These are phyloP conservation scores for Cladosporium sp. DNA, from an alignment of 2,329 filamentous ascomycete species.

Conservation along the genomic window DNA sequence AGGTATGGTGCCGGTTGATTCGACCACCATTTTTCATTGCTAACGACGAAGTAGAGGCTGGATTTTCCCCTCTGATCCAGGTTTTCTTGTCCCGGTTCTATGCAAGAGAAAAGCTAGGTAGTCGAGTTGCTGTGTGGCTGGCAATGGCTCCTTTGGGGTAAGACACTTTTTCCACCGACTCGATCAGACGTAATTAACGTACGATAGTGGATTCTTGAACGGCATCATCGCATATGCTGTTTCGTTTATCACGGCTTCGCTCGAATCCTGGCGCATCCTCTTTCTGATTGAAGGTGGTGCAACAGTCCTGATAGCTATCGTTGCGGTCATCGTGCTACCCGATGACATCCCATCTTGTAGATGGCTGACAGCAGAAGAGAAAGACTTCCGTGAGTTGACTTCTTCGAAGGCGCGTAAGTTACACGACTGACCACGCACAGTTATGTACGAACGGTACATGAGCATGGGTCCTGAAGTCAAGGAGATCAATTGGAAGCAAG, in stretches of 20 bases:
- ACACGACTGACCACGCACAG: slow-evolving; percentile 5
- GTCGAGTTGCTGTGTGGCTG: slow-evolving; percentile 12
- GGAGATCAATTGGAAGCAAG: slow-evolving; percentile 15
- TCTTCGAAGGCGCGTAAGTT: not conserved
- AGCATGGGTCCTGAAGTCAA: slow-evolving; percentile 13
- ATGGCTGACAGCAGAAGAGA: slow-evolving; percentile 62
- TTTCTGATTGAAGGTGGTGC: slow-evolving; percentile 56
- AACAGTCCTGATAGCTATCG: slow-evolving; percentile 52
- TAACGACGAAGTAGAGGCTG: slow-evolving; percentile 11
- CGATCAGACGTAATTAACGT: not conserved
- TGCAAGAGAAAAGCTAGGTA: slow-evolving; percentile 13
- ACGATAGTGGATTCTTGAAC: slow-evolving; percentile 11
- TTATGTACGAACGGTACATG: slow-evolving; percentile 14
- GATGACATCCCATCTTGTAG: slow-evolving; percentile 55
- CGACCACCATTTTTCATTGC: not conserved
- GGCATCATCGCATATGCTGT: slow-evolving; percentile 13
- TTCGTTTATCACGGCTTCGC: slow-evolving; percentile 12
- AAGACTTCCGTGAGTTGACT: slow-evolving; percentile 30
- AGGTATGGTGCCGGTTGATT: not conserved
- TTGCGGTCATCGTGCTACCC: slow-evolving; percentile 66
- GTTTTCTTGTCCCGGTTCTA: slow-evolving; percentile 14
- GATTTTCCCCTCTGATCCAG: slow-evolving; percentile 13
- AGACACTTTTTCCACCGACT: not conserved
- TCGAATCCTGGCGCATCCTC: slow-evolving; percentile 53
- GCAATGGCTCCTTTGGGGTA: slow-evolving; percentile 14